Percentiles rank a stretch among this genome's conserved stretches.
Conservation (phyloP, 371 early-diverging fungal species). For the Mortierella sp. region DNA sequence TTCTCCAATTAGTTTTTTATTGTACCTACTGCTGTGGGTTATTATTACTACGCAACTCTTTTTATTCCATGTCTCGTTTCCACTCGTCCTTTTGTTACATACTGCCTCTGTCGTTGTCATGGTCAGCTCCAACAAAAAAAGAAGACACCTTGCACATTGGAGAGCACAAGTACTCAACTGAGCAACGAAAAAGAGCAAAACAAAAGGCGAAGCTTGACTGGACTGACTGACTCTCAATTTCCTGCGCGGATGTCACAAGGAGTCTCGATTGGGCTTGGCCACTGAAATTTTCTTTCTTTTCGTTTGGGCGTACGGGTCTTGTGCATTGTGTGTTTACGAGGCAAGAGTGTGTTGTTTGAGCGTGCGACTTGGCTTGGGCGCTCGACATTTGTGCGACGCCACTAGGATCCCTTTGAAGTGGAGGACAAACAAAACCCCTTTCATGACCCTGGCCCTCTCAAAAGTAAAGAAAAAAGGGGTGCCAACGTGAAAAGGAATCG, state of each 20-base stretch:
- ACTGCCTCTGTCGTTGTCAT: neutral
- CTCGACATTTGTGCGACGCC: neutral
- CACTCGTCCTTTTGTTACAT: neutral
- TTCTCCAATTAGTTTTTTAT: too few species aligned
- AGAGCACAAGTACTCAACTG: neutral
- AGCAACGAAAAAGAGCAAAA: neutral
- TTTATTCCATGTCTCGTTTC: neutral
- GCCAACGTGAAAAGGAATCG: neutral
- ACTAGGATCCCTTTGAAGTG: neutral
- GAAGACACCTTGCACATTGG: neutral
- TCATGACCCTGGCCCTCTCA: neutral
- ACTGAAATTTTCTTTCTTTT: neutral
- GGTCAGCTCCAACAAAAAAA: neutral
- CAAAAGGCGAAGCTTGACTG: slow-evolving; percentile 2
- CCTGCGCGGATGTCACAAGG: neutral
- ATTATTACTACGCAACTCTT: neutral
- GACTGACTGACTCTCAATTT: neutral
- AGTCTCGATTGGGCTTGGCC: neutral
- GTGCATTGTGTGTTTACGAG: too few species aligned
- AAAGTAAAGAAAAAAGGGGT: neutral
- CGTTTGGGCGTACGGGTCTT: neutral
- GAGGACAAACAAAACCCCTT: neutral
- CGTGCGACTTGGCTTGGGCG: slow-evolving; percentile 5
- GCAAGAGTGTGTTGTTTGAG: too few species aligned
- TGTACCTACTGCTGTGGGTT: neutral